Conservation (phyloP, 441 rosid genomes). For the Pelargonium fulgidum region DNA sequence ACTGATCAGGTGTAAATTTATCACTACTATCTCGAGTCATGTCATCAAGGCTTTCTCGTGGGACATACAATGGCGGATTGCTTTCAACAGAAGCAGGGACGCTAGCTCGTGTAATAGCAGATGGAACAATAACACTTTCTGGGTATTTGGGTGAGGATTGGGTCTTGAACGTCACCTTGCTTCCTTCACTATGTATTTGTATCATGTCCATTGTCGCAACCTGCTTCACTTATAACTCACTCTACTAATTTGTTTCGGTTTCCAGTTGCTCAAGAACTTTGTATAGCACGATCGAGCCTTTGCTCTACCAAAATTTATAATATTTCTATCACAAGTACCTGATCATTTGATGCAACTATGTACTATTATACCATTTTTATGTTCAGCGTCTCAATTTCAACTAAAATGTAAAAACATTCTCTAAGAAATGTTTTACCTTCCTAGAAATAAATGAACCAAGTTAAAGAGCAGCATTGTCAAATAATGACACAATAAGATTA, state of each 20-base stretch:
- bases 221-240: conserved; percentile 38
- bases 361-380: too few relatives aligned
- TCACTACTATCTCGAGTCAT: conserved; percentile 44
- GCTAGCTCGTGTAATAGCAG: conserved; percentile 47
- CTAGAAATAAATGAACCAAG: too few relatives aligned
- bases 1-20: conserved; percentile 45
- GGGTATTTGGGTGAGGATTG: conserved; percentile 40
- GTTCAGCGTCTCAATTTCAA: too few relatives aligned
- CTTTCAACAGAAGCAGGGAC: conserved; percentile 58
- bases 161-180: conserved; percentile 40
- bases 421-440: too few relatives aligned
- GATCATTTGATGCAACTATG: too few relatives aligned
- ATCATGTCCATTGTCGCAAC: conserved; percentile 41
- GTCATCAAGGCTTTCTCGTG: conserved; percentile 51
- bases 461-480: too few relatives aligned
- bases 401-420: too few relatives aligned
- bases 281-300: too few relatives aligned
- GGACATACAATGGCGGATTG: conserved; percentile 50
- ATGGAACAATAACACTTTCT: conserved; percentile 44
- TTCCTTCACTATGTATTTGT: conserved; percentile 42
- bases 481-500: too few relatives aligned
- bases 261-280: too few relatives aligned
- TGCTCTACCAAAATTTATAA: too few relatives aligned
- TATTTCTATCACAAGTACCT: too few relatives aligned
- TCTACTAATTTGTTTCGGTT: conserved; percentile 15